Evolutionary conservation across 1,284 basidiomycete species (phyloP).

Genomic region (Porodaedalea pini): DNA sequence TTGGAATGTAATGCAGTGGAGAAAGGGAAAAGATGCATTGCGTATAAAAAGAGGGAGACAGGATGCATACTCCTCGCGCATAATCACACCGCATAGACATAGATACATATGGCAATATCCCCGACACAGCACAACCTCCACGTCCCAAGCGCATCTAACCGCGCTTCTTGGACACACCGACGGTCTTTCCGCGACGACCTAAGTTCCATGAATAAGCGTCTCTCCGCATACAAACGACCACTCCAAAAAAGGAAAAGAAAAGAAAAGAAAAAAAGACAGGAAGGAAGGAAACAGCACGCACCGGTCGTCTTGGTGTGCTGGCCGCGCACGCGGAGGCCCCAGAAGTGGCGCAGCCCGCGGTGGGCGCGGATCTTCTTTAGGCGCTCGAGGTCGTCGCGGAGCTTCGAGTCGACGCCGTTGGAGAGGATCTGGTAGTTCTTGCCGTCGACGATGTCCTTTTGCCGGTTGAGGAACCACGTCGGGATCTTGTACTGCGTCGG

Average conservation of each 20-base stretch:
- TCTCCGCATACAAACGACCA: background rate
- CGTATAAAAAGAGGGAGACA: background rate
- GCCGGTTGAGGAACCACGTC: conserved; percentile 98
- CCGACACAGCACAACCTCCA: background rate
- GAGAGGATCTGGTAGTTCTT: conserved; percentile 97
- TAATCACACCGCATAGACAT: conserved; percentile 11
- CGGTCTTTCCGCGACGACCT: conserved; percentile 89
- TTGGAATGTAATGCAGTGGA: background rate
- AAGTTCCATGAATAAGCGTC: conserved; percentile 5
- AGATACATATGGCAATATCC: conserved; percentile 1
- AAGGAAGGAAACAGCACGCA: conserved; percentile 34
- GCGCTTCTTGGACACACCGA: conserved; percentile 91
- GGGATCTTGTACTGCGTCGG: conserved; percentile 99
- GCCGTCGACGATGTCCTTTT: conserved; percentile 96
- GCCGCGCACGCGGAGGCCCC: conserved; percentile 92
- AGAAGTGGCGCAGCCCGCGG: conserved; percentile 97
- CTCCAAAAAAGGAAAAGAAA: background rate
- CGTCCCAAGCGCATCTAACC: conserved; percentile 46
- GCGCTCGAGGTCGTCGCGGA: conserved; percentile 97
- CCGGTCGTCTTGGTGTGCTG: conserved; percentile 99
- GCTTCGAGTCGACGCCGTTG: conserved; percentile 97
- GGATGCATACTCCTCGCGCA: conserved; percentile 11
- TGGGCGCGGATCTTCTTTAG: conserved; percentile 99
- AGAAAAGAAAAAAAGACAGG: background rate
- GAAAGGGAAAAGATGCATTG: background rate